phyloP scores from a whole-genome alignment of 768 basidiomycete species.

The Amylocystis lapponica region DNA sequence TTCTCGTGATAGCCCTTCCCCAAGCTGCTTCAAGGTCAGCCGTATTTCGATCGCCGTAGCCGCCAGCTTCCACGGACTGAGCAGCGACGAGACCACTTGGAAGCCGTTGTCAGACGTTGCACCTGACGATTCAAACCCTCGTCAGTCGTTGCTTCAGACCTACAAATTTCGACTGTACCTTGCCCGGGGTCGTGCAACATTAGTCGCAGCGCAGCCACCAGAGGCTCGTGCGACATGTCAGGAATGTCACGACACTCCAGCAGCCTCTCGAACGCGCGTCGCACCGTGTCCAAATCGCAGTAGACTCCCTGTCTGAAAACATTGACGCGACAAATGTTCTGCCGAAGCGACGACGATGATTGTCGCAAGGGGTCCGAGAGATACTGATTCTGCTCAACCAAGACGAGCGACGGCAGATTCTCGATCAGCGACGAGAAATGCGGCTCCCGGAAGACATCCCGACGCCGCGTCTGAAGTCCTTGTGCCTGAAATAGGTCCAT shows the following conservation, averaged over 20 bases:
- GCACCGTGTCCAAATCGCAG: conserved; percentile 65
- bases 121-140: background rate
- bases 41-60: conserved; percentile 78
- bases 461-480: conserved; percentile 61
- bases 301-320: conserved; percentile 76
- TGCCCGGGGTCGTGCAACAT: conserved; percentile 60
- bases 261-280: conserved; percentile 59
- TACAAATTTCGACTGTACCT: conserved; percentile 29
- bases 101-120: background rate
- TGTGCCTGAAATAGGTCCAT: conserved; percentile 60
- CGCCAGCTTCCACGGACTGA: conserved; percentile 81
- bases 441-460: conserved; percentile 59
- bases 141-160: background rate
- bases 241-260: conserved; percentile 32
- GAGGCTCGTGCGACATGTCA: conserved; percentile 44
- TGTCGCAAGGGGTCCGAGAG: conserved; percentile 46
- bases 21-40: conserved; percentile 68
- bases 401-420: conserved; percentile 64
- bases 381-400: conserved; percentile 56
- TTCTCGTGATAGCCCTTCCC: conserved; percentile 60
- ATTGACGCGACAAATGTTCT: conserved; percentile 52
- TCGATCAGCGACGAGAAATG: conserved; percentile 60
- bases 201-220: conserved; percentile 60
- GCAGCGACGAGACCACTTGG: conserved; percentile 42
- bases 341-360: conserved; percentile 47